These are phyloP conservation scores for Parachaetomium inaequale DNA, from an alignment of 495 filamentous ascomycete genomes.

Conservation along the genomic window DNA sequence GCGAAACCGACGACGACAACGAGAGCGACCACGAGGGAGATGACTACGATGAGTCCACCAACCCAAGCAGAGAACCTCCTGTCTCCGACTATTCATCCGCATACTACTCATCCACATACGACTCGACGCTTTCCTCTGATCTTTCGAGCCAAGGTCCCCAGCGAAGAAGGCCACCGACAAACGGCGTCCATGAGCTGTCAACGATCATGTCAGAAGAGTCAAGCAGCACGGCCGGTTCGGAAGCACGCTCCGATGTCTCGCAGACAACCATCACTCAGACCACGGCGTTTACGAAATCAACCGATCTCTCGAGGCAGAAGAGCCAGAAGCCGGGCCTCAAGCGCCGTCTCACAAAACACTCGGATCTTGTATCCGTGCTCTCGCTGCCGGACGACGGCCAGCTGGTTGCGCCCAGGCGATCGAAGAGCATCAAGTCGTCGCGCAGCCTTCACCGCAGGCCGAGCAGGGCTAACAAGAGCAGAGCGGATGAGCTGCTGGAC, in stretches of 20 bases:
- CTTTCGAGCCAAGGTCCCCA: constrained; percentile 20
- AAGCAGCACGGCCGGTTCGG: constrained; percentile 46
- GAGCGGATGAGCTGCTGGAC: constrained; percentile 67
- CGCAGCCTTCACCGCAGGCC: constrained; percentile 68
- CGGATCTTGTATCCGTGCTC: constrained; percentile 87
- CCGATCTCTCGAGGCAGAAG: constrained; percentile 37
- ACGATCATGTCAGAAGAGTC: constrained; percentile 67
- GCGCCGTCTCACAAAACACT: constrained; percentile 81
- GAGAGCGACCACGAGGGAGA: constrained; percentile 23
- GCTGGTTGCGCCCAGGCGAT: constrained; percentile 35
- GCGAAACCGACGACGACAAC: constrained; percentile 33
- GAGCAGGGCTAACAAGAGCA: constrained; percentile 61
- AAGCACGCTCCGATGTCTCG: constrained; percentile 43
- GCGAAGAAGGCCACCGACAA: constrained; percentile 57
- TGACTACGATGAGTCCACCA: constrained; percentile 24
- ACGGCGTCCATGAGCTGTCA: constrained; percentile 64
- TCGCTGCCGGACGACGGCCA: constrained; percentile 67
- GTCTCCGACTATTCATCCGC: constrained; percentile 29
- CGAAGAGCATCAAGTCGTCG: constrained; percentile 62
- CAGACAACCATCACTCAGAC: constrained; percentile 50
- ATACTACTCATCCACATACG: constrained; percentile 31
- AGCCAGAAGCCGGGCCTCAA: constrained; percentile 54
- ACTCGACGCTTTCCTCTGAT: constrained; percentile 31
- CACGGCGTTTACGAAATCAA: constrained; percentile 36
- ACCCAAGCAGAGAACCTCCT: constrained; percentile 24